Base-by-base conservation (phyloP, 352 stramenopile genomes). In the Thraustotheca clavata region DNA sequence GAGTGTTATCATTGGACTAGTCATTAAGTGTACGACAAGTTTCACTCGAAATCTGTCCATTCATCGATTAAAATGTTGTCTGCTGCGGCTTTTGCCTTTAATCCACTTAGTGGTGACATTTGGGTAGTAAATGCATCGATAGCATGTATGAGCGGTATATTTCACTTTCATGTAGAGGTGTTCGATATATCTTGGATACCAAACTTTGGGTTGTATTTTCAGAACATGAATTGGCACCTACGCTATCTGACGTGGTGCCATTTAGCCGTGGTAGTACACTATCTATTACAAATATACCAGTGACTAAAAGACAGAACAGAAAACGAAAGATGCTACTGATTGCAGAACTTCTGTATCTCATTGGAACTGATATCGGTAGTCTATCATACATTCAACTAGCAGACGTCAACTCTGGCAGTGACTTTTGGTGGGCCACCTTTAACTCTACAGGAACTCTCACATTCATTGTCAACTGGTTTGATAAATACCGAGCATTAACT, bases 341-440 rank as follows among this genome's bases (percentile, higher is more conserved):
- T 6, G 14, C 6, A 26, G 57, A 46, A 7, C 27, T 65, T 5
- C 5, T 38, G 0, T 65, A 65, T 32, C 14, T 65, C 20, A 18
- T 27, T 36, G 11, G 31, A 18, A 65, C 36, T 27, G 43, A 43
- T 31, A 18, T 65, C 29, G 57, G 57, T 5, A 65, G 57, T 27
- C 9, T 65, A 32, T 33, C 36, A 34, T 65, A 65, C 27, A 11
- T 65, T 14, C n/a, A n/a, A 8, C 20, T 65, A 24, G 39, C 57
- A 3, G n/a, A 12, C n/a, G 32, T 41, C 18, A 65, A 65, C n/a
- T 11, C 47, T 5, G 49, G 18, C n/a, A 65, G 55, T 20, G 57
- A 65, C 29, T 38, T 65, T 18, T 65, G 38, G 35, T 65, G 57
- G 57, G 38, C 55, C 16, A 46, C 35, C 16, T 59, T 59, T 34